These are phyloP conservation scores for Coemansia sp. DNA, from an alignment of 192 early-diverging fungal species.

Conservation along the genomic window DNA sequence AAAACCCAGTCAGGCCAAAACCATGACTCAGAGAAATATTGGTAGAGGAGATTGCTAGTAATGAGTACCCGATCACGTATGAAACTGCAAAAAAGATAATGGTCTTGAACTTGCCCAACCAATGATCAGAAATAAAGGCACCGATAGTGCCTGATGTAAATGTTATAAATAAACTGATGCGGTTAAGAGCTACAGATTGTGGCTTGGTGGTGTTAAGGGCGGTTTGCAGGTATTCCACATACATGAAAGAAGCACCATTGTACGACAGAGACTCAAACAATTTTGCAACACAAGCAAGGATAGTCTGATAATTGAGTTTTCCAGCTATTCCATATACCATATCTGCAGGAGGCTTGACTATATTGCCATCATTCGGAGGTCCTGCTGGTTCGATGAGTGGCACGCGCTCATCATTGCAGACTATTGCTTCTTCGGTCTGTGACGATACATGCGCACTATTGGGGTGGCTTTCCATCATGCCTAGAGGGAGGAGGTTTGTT, in stretches of 20 bases:
- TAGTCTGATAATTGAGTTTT: slow-evolving; percentile 20
- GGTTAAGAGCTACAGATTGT: slow-evolving; percentile 44
- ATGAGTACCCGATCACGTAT: slow-evolving; percentile 61
- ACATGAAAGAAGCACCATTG: slow-evolving; percentile 58
- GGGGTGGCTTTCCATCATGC: too few relatives aligned
- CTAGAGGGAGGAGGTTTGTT: too few relatives aligned
- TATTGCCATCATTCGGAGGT: too few relatives aligned
- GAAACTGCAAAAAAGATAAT: slow-evolving; percentile 62
- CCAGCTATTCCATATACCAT: slow-evolving; percentile 47
- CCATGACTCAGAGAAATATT: slow-evolving; percentile 47
- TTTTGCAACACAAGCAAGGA: slow-evolving; percentile 56
- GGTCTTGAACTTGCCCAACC: slow-evolving; percentile 68
- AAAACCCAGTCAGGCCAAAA: slow-evolving; percentile 61
- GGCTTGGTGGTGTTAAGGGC: slow-evolving; percentile 40
- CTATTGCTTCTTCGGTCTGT: too few relatives aligned
- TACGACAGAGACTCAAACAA: slow-evolving; percentile 62
- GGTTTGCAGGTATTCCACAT: slow-evolving; percentile 59
- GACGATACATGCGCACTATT: too few relatives aligned
- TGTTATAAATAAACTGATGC: slow-evolving; percentile 58
- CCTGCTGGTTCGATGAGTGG: too few relatives aligned
- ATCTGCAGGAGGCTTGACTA: slow-evolving; percentile 16
- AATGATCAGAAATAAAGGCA: slow-evolving; percentile 69
- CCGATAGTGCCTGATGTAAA: slow-evolving; percentile 59
- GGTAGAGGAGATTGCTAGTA: slow-evolving; percentile 67
- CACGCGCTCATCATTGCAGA: too few relatives aligned